Evolutionary conservation across 106 monocot genomes (phyloP).

Genomic region (Ottelia alismoides): DNA sequence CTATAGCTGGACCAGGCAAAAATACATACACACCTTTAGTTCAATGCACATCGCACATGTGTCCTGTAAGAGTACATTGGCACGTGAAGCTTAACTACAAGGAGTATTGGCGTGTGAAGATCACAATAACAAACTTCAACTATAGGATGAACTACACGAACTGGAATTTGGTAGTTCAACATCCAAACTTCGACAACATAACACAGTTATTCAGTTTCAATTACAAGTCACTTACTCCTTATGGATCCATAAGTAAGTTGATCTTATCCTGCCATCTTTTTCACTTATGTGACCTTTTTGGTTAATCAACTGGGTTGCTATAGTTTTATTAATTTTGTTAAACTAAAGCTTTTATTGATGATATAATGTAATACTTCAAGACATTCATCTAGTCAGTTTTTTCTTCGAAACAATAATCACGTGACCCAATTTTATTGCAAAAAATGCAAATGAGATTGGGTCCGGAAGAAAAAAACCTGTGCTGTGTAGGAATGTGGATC

Average conservation of each 20-base stretch:
- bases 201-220: slow-evolving; percentile 45
- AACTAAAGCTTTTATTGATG: too few relatives aligned
- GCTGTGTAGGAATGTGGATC: too few relatives aligned
- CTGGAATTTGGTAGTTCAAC: slow-evolving; percentile 51
- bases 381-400: too few relatives aligned
- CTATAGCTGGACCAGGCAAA: slow-evolving; percentile 22
- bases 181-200: slow-evolving; percentile 50
- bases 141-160: slow-evolving; percentile 49
- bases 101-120: slow-evolving; percentile 48
- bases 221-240: slow-evolving; percentile 44
- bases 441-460: too few relatives aligned
- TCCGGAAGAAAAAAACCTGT: too few relatives aligned
- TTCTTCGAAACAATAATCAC: too few relatives aligned
- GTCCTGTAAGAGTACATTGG: slow-evolving; percentile 48
- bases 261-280: too few relatives aligned
- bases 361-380: too few relatives aligned
- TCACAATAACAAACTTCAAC: slow-evolving; percentile 51
- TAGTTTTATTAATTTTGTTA: too few relatives aligned
- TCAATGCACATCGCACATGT: slow-evolving; percentile 55
- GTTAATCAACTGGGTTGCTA: too few relatives aligned
- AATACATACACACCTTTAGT: slow-evolving; percentile 24
- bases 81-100: slow-evolving; percentile 54
- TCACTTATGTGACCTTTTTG: too few relatives aligned
- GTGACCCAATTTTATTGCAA: too few relatives aligned
- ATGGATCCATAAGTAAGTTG: slow-evolving; percentile 41